A percentile compares a stretch with the other conserved stretches of the same genome.
Conservation (phyloP, 345 rosid genomes). For the Salix suchowensis region DNA sequence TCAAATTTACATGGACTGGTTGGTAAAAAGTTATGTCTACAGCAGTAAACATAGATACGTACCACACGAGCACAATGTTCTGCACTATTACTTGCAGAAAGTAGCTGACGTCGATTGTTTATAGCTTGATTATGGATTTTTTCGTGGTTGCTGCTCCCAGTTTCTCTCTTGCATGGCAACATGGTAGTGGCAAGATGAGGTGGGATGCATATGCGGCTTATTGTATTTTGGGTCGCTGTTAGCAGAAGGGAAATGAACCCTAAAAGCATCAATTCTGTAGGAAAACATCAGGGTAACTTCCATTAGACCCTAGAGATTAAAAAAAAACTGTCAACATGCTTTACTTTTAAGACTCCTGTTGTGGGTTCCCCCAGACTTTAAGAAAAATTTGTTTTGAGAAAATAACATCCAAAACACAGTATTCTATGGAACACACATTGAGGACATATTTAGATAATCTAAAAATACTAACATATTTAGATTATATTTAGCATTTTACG, state of each 20-base stretch:
- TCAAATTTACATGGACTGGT: not conserved
- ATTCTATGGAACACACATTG: not conserved
- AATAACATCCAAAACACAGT: not conserved
- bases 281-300: constrained; percentile 17
- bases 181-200: constrained; percentile 39
- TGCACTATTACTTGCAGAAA: constrained; percentile 26
- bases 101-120: constrained; percentile 35
- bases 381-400: not conserved
- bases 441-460: not conserved
- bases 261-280: constrained; percentile 83
- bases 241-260: constrained; percentile 85
- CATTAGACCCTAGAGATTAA: constrained; percentile 7
- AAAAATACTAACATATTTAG: not conserved
- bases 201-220: constrained; percentile 61
- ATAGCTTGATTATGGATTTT: constrained; percentile 18
- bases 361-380: not conserved
- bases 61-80: constrained; percentile 42
- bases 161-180: constrained; percentile 66
- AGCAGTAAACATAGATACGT: not conserved
- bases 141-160: constrained; percentile 25
- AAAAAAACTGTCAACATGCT: not conserved
- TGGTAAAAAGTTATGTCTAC: not conserved
- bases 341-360: not conserved
- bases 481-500: not conserved
- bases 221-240: constrained; percentile 52